These are phyloP conservation scores for Zizania latifolia DNA, from an alignment of 176 grass and related monocot genomes.

Conservation along the genomic window DNA sequence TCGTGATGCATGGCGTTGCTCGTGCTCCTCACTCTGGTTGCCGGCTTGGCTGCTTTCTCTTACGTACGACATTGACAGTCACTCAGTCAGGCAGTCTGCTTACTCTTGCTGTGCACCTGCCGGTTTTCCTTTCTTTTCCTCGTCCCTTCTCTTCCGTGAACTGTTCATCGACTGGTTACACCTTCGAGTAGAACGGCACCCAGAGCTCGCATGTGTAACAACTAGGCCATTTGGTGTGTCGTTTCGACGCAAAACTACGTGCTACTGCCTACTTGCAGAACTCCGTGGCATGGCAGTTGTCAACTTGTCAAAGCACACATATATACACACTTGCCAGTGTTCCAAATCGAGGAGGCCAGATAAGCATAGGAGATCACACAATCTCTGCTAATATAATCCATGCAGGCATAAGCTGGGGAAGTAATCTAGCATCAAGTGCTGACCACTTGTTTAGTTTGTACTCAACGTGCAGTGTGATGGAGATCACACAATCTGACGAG, in stretches of 20 bases:
- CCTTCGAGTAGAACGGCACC: not conserved
- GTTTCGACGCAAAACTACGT: not conserved
- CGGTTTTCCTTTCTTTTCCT: no score
- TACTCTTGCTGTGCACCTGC: no score
- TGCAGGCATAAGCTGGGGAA: not conserved
- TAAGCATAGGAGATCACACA: constrained; percentile 10
- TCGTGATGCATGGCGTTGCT: not conserved
- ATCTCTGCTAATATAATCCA: not conserved
- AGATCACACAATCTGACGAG: constrained; percentile 8
- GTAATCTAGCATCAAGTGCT: not conserved
- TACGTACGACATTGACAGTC: no score
- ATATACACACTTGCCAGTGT: not conserved
- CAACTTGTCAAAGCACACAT: constrained; percentile 1
- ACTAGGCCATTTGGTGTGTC: not conserved
- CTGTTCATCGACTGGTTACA: not conserved
- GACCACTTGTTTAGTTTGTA: not conserved
- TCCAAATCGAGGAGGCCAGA: not conserved
- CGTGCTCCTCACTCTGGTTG: not conserved
- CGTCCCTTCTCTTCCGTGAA: no score
- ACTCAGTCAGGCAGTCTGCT: no score
- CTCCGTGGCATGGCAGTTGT: constrained; percentile 9
- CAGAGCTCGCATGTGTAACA: not conserved
- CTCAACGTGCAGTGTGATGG: not conserved
- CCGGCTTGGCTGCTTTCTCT: not conserved
- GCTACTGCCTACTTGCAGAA: not conserved